Conservation (phyloP, 345 rosid species). For the Eucalyptus paniculata region DNA sequence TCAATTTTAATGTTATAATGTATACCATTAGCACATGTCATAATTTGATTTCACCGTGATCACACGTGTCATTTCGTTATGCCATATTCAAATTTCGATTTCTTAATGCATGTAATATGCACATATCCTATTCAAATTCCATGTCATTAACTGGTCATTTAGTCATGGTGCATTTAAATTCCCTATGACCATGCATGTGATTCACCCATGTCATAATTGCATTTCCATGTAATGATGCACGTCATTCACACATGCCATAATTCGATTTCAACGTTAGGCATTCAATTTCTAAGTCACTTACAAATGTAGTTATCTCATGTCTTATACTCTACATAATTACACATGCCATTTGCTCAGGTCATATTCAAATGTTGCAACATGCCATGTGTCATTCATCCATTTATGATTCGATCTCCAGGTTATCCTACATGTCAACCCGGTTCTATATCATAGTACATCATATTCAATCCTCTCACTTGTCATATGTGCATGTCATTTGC, state of each 20-base stretch:
- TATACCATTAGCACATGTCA: not conserved
- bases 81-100: not conserved
- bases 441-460: not conserved
- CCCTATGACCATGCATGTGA: not conserved
- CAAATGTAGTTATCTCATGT: not conserved
- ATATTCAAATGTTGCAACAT: not conserved
- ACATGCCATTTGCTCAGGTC: not conserved
- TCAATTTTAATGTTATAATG: not conserved
- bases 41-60: accelerated
- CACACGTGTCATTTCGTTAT: accelerated
- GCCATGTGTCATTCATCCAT: not conserved
- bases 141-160: not conserved
- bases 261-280: not conserved
- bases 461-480: not conserved
- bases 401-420: not conserved
- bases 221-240: not conserved
- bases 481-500: not conserved
- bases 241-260: not conserved
- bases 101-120: not conserved
- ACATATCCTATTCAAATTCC: not conserved
- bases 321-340: not conserved
- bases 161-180: not conserved
- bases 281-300: not conserved
- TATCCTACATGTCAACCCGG: accelerated
- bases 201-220: not conserved